phyloP scores from a whole-genome alignment of 441 rosid species.

The Sinapis alba region DNA sequence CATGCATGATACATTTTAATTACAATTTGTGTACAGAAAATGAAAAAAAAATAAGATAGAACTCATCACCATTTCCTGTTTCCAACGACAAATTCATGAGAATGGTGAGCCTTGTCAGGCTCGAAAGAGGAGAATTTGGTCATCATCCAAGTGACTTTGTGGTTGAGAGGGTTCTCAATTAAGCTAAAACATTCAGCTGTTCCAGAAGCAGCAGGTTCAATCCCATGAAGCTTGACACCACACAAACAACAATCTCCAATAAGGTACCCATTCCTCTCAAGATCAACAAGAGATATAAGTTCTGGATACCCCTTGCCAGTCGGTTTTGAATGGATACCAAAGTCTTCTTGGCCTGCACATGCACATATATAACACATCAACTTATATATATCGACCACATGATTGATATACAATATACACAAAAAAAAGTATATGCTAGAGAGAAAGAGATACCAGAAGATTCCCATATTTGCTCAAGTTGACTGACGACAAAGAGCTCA shows the following conservation, averaged over 20 bases:
- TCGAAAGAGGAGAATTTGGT: conserved; percentile 28
- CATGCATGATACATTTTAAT: too few species aligned
- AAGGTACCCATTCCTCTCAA: conserved; percentile 9
- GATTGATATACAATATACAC: too few species aligned
- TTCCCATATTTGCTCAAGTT: not conserved
- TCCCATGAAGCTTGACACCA: conserved; percentile 25
- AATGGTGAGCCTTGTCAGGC: not conserved
- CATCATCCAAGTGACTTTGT: conserved; percentile 35
- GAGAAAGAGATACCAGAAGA: not conserved
- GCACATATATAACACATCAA: not conserved
- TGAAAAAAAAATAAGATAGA: too few species aligned
- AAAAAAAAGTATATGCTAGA: not conserved
- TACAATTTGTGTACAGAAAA: too few species aligned
- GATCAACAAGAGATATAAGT: too few species aligned
- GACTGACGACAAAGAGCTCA: conserved; percentile 6
- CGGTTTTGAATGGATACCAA: too few species aligned
- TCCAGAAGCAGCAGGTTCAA: too few species aligned
- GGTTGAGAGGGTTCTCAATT: conserved; percentile 28
- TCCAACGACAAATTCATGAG: conserved; percentile 32
- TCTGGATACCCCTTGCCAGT: not conserved
- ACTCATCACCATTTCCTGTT: conserved; percentile 18
- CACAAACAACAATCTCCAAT: conserved; percentile 30
- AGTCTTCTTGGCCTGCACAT: not conserved
- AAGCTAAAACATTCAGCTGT: conserved; percentile 30
- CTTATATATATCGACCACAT: not conserved